Percentiles rank a stretch among this genome's conserved stretches.
These are phyloP conservation scores for Pyrus hybrid DNA, from an alignment of 331 rosid species.

Conservation along the genomic window DNA sequence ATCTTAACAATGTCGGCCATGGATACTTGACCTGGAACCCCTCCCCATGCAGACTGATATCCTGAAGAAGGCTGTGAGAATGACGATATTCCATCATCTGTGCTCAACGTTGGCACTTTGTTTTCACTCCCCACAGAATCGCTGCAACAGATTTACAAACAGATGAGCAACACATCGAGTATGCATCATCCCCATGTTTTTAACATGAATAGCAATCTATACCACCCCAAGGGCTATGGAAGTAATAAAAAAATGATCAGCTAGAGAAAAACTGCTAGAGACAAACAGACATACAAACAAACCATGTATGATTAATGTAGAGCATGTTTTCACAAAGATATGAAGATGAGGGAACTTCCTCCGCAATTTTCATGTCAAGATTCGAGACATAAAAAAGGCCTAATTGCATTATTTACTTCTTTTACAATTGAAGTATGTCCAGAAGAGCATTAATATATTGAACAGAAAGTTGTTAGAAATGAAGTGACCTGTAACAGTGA, in stretches of 20 bases:
- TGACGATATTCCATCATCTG: conserved; percentile 48
- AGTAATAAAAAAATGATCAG: not conserved
- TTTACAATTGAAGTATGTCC: not conserved
- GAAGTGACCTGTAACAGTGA: not conserved
- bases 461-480: not conserved
- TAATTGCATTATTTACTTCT: not conserved
- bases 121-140: conserved; percentile 49
- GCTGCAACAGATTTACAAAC: conserved; percentile 43
- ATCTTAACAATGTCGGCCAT: conserved; percentile 98
- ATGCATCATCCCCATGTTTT: not conserved
- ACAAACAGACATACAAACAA: not conserved
- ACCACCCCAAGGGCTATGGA: not conserved
- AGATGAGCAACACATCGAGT: conserved; percentile 5
- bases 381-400: not conserved
- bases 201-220: not conserved
- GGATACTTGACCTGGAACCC: conserved; percentile 80
- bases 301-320: not conserved
- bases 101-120: conserved; percentile 26
- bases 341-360: too few species aligned
- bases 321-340: too few species aligned
- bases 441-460: not conserved
- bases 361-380: not conserved
- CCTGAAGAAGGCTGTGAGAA: conserved; percentile 57
- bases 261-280: not conserved
- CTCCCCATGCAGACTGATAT: conserved; percentile 68